Evolutionary conservation across 352 stramenopile species (phyloP).

Genomic region (Globisporangium radiosum): DNA sequence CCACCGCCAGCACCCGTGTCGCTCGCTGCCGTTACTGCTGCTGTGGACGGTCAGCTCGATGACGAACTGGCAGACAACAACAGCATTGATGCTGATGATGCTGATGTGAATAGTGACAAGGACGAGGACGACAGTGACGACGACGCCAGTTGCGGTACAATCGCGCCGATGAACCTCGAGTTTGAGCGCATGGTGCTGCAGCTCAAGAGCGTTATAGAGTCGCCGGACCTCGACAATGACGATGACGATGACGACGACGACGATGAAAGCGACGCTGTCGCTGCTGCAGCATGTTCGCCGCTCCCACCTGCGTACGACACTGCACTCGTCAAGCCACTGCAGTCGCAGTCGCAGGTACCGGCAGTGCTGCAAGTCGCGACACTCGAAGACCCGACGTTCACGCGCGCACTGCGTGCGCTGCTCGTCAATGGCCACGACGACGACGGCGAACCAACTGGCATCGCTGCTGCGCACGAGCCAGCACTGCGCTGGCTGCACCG

Average conservation of each 20-base stretch:
- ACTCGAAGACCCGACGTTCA: conserved; percentile 39
- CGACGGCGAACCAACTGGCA: neutral
- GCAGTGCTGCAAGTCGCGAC: conserved; percentile 13
- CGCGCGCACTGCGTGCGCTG: conserved; percentile 22
- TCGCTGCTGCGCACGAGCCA: conserved; percentile 5
- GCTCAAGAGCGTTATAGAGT: conserved; percentile 55
- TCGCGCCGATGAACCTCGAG: conserved; percentile 35
- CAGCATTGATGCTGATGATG: conserved; percentile 2
- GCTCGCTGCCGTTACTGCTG: too few species aligned
- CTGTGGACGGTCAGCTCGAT: too few species aligned
- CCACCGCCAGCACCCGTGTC: conserved; percentile 19
- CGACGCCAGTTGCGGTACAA: conserved; percentile 5
- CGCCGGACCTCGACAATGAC: conserved; percentile 10
- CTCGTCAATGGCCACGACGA: conserved; percentile 2
- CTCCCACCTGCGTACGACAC: conserved; percentile 27
- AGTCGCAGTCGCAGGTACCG: neutral
- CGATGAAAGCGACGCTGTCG: conserved; percentile 13
- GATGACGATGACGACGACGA: conserved; percentile 27
- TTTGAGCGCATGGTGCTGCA: conserved; percentile 76
- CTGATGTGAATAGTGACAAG: neutral
- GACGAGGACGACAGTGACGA: conserved; percentile 10
- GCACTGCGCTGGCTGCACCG: conserved; percentile 6
- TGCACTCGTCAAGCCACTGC: neutral
- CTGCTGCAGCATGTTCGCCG: conserved; percentile 5
- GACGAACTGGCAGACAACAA: too few species aligned